Conservation (phyloP, 768 basidiomycete species). For the Psilocybe tampanensis region DNA sequence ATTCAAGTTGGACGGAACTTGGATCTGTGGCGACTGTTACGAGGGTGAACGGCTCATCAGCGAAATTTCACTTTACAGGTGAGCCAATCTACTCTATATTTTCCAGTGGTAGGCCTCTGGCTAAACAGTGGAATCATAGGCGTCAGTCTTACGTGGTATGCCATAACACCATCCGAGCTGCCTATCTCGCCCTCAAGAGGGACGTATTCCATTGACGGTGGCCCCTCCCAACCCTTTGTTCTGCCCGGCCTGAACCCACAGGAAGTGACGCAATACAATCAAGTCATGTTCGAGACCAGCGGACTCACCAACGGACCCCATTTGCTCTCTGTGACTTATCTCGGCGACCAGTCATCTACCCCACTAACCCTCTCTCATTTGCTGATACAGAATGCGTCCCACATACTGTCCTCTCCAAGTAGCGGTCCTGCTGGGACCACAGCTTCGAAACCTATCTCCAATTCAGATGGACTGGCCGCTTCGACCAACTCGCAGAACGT, state of each 20-base stretch:
- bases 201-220: slow-evolving; percentile 25
- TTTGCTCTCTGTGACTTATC: slow-evolving; percentile 19
- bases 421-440: not conserved
- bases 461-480: not conserved
- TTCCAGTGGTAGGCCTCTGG: not conserved
- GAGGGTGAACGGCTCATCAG: slow-evolving; percentile 6
- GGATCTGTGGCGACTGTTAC: slow-evolving; percentile 20
- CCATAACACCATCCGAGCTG: slow-evolving; percentile 20
- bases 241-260: slow-evolving; percentile 13
- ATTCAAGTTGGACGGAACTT: slow-evolving; percentile 18
- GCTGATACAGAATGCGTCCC: slow-evolving; percentile 17
- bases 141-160: slow-evolving; percentile 20
- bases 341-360: slow-evolving; percentile 17
- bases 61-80: slow-evolving; percentile 23
- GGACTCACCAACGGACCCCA: slow-evolving; percentile 20
- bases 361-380: slow-evolving; percentile 24
- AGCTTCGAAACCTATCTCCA: not conserved
- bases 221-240: slow-evolving; percentile 9
- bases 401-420: not conserved
- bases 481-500: slow-evolving; percentile 4
- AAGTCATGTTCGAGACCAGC: slow-evolving; percentile 22
- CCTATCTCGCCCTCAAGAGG: slow-evolving; percentile 13
- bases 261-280: slow-evolving; percentile 15
- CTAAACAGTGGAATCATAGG: slow-evolving; percentile 10
- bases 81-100: not conserved